A percentile compares a stretch with the other conserved stretches of the same genome.
phyloP scores from a whole-genome alignment of 495 filamentous ascomycete genomes.

The Lasiosphaeriaceae sp. region DNA sequence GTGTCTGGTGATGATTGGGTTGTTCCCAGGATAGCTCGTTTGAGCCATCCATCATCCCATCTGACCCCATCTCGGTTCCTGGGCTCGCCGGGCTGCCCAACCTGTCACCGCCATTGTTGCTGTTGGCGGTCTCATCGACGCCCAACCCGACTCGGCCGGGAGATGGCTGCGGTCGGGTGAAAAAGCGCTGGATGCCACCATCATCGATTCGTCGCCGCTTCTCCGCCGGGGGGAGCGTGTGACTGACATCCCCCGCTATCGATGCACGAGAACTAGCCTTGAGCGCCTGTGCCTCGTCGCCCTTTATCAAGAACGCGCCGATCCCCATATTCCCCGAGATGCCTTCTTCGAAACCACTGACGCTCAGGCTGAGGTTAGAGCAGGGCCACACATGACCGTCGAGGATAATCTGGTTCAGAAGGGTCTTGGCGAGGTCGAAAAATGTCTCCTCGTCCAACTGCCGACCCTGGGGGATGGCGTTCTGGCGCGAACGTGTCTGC shows the following conservation, averaged over 20 bases:
- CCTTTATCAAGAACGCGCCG: conserved; percentile 74
- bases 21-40: conserved; percentile 14
- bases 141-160: conserved; percentile 25
- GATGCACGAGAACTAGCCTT: conserved; percentile 24
- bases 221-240: conserved; percentile 32
- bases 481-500: conserved; percentile 67
- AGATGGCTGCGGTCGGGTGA: conserved; percentile 37
- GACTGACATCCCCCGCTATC: conserved; percentile 21
- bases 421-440: conserved; percentile 68
- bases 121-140: conserved; percentile 22
- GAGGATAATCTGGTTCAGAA: conserved; percentile 70
- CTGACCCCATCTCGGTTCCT: conserved; percentile 7
- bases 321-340: conserved; percentile 81
- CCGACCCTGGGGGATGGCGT: conserved; percentile 73
- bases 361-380: conserved; percentile 74
- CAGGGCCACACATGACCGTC: conserved; percentile 87
- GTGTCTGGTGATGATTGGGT: conserved; percentile 30
- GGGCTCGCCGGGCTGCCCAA: conserved; percentile 23
- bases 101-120: conserved; percentile 19
- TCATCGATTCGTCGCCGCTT: conserved; percentile 53
- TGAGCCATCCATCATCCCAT: background rate
- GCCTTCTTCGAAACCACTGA: conserved; percentile 88
- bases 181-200: conserved; percentile 56
- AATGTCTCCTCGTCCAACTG: conserved; percentile 67
- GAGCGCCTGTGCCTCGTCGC: conserved; percentile 61